Evolutionary conservation across 2,329 filamentous ascomycete genomes (phyloP), one percentile per base, ranked within the genome.

Genomic region (Paecilomyces sp.): DNA sequence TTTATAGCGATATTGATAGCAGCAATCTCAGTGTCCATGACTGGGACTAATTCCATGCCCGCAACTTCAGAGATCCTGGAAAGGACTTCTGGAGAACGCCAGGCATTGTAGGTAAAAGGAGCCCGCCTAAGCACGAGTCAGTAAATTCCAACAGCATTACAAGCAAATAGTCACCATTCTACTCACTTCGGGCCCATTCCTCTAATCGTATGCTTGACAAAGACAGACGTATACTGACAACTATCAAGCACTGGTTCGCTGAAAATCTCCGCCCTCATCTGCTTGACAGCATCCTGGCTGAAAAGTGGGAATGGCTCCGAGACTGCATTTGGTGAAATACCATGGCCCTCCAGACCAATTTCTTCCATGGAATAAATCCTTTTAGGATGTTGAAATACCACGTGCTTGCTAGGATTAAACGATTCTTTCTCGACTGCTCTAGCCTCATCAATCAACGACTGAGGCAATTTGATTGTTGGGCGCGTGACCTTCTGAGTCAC

Each of bases 241-340:
- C 84, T 81, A 3, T 80, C 72, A 55, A 82, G 75, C 3, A 87
- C 83, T 13, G 81, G 76, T 0, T 81, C 74, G 56, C 80, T 80
- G 50, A 87, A 77, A 30, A 87, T 79, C 69, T 88, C 85, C 0
- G 72, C 73, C 60, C 86, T 77, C 78, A 88, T 87, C 59, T 82
- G 78, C 66, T 80, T 71, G 52, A 88, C 78, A 0, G 85, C 85
- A 56, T 86, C 83, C 25, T 78, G 66, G 5, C 81, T 83, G 70
- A 88, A 88, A 18, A 88, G 79, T 1, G 77, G 77, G 69, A 88
- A 88, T 0, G 85, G 85, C 58, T 86, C 80, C 0, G 85, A 85
- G 54, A 85, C 84, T 2, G 85, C 86, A 36, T 36, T 36, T 11
- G 34, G 34, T 36, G 34, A 36, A 4, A 36, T 15, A 2, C 34